Base-by-base conservation (phyloP, 768 basidiomycete species). In the Tulasnella sp. region DNA sequence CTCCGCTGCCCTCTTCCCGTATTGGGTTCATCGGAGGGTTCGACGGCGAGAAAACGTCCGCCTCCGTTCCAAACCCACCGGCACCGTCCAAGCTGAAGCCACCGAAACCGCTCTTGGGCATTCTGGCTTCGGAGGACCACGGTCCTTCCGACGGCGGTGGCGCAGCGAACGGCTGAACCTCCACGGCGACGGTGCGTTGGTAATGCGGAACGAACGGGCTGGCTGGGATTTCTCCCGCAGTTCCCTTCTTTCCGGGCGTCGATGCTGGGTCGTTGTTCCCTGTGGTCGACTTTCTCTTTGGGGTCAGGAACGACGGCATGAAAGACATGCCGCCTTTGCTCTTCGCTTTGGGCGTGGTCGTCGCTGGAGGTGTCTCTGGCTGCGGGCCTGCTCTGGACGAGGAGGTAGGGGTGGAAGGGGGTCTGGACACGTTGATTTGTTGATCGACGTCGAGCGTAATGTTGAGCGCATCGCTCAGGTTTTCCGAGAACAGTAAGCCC, bases 401-500 rank as follows among this genome's bases (percentile, higher is more conserved):
- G 78, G 14, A 83, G 32, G 36, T 79, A 68, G 87, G 22, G 69
- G 40, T 39, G 74, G 74, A 9, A 76, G 85, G 19, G 86, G 83
- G 2, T 83, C 81, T 29, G 90, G 79, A 72, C 34, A 19, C 26
- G 35, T 62, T 29, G 77, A 75, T 40, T 67, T 79, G 88, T 80
- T 89, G 39, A 19, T 65, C 64, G 34, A 47, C 34, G 19, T 94
- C 90, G 70, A 94, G 81, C 16, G 83, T 85, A 62, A 94, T 82
- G 62, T 85, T 90, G 72, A 98, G 82, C 3, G 95, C 95, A 76
- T 98, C 96, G 7, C 89, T 91, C 40, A 97, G 81, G 78, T 95
- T 95, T 80, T 97, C 95, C 3, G 90, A 90, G 79, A 96, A 97
- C 19, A 96, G 81, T 9, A 98, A 83, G 1, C 95, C 95, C 77